Evolutionary conservation across 139 green algal genomes (phyloP).

Genomic region (Deuterostichococcus epilithicus): DNA sequence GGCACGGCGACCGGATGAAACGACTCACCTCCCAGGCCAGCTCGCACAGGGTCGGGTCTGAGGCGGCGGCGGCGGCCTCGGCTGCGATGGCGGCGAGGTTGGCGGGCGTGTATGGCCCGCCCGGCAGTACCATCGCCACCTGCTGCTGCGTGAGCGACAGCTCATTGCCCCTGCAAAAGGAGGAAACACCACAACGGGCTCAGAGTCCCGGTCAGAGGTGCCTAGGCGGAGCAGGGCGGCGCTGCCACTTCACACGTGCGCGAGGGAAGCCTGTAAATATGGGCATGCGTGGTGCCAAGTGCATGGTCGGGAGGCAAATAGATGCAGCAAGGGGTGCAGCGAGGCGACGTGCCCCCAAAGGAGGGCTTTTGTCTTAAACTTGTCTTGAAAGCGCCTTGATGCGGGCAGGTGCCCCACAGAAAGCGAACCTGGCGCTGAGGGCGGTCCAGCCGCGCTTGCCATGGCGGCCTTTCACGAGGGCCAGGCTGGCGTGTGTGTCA

Average conservation of each 20-base stretch:
- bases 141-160: conserved; percentile 34
- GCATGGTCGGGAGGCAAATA: no score
- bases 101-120: conserved; percentile 20
- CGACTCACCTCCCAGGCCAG: conserved; percentile 37
- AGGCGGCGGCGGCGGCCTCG: conserved; percentile 16
- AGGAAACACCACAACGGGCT: not conserved
- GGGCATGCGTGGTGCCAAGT: no score
- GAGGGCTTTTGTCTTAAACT: no score
- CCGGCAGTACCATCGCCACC: conserved; percentile 37
- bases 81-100: conserved; percentile 29
- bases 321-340: no score
- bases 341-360: no score
- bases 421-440: not conserved
- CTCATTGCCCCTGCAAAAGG: conserved; percentile 29
- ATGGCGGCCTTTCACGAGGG: conserved; percentile 34
- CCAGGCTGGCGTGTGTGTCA: conserved; percentile 30
- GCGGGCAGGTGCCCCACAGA: no score
- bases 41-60: conserved; percentile 38
- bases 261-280: no score
- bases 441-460: conserved; percentile 48
- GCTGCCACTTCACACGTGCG: no score
- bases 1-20: not conserved
- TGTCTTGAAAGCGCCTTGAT: no score
- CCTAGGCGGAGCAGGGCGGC: no score
- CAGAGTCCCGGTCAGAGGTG: no score